These are phyloP conservation scores for Heliosperma pusillum DNA, from an alignment of 148 eudicot genomes.

Conservation along the genomic window DNA sequence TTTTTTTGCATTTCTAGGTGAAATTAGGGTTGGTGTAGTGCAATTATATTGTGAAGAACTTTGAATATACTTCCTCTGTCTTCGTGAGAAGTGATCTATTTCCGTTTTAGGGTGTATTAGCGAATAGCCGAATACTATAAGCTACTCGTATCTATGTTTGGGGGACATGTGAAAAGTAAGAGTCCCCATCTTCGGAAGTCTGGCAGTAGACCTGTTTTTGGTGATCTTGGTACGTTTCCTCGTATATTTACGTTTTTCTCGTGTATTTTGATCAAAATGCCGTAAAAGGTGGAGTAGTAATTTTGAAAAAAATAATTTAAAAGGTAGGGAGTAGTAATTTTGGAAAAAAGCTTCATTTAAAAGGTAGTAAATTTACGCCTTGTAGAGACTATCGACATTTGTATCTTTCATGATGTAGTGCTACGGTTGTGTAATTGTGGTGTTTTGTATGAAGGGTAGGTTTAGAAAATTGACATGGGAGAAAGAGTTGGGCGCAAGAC, in stretches of 20 bases:
- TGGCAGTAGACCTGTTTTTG: conserved; percentile 73
- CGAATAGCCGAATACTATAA: not conserved
- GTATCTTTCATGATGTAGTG: not conserved
- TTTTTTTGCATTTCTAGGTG: conserved; percentile 9
- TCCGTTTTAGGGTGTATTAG: no score
- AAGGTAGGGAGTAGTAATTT: not conserved
- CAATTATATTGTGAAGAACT: conserved; percentile 18
- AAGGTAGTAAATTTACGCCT: not conserved
- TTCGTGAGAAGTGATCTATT: no score
- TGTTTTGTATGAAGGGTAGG: not conserved
- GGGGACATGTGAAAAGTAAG: conserved; percentile 46
- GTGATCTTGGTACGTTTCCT: conserved; percentile 37
- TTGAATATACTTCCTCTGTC: not conserved
- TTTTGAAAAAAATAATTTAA: not conserved
- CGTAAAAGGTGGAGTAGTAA: not conserved
- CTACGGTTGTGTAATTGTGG: not conserved
- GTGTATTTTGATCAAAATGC: not conserved
- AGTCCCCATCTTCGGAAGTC: conserved; percentile 93
- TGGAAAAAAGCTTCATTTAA: not conserved
- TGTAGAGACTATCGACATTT: not conserved
- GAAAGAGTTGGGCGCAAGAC: not conserved
- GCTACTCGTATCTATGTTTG: conserved; percentile 51
- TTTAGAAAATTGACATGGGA: not conserved
- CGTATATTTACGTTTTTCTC: not conserved
- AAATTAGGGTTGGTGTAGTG: conserved; percentile 17